These are phyloP conservation scores for Plantago rigida DNA, from an alignment of 305 asterid genomes.

Conservation along the genomic window DNA sequence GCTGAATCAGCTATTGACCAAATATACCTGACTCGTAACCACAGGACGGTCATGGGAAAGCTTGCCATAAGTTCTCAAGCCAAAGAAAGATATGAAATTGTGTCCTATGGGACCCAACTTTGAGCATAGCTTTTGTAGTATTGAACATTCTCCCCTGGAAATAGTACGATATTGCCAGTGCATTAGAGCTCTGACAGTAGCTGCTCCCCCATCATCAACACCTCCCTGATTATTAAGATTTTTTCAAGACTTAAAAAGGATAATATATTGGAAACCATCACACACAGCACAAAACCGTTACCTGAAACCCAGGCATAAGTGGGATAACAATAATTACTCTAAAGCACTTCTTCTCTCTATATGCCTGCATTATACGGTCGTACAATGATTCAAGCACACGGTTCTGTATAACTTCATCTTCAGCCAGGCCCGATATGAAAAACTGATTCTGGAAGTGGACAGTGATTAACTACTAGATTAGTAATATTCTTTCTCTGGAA, in stretches of 20 bases:
- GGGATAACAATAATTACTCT: constrained; percentile 87
- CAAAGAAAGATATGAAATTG: constrained; percentile 78
- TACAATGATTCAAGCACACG: constrained; percentile 80
- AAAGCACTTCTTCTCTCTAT: constrained; percentile 52
- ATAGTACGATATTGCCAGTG: constrained; percentile 97
- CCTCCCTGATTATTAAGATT: constrained; percentile 59
- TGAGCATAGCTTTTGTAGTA: constrained; percentile 64
- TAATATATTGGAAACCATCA: constrained; percentile 11
- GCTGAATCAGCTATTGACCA: constrained; percentile 13
- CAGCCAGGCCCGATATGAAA: constrained; percentile 86
- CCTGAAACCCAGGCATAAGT: constrained; percentile 93
- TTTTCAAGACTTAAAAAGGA: constrained; percentile 12
- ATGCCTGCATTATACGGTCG: constrained; percentile 74
- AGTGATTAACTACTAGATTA: constrained; percentile 16
- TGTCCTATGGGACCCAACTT: constrained; percentile 54
- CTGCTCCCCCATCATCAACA: constrained; percentile 87
- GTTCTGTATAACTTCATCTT: constrained; percentile 71
- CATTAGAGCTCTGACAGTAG: constrained; percentile 91
- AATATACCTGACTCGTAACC: constrained; percentile 74
- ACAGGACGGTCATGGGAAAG: constrained; percentile 62
- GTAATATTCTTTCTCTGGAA: neutral
- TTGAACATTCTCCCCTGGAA: constrained; percentile 65
- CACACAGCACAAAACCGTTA: constrained; percentile 28
- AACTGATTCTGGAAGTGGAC: constrained; percentile 70
- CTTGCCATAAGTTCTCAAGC: constrained; percentile 69